Percentiles rank a stretch among this genome's conserved stretches.
These are phyloP conservation scores for Thinopyrum obtusiflorum DNA, from an alignment of 202 grass and related monocot species.

Conservation along the genomic window DNA sequence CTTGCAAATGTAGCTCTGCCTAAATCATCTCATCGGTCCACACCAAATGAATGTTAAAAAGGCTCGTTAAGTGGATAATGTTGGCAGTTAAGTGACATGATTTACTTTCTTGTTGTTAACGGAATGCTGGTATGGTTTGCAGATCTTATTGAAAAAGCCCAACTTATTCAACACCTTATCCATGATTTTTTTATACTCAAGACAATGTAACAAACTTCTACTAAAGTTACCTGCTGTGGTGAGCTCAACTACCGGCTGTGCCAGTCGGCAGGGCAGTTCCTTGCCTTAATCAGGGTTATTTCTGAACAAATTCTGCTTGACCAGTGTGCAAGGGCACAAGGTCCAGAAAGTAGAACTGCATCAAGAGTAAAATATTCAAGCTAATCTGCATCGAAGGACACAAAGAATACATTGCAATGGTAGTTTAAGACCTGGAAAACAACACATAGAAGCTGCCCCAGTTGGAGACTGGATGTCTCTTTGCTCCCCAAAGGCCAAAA, in stretches of 20 bases:
- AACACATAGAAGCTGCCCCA: slow-evolving; percentile 25
- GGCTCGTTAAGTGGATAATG: not conserved
- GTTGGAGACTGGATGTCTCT: slow-evolving; percentile 33
- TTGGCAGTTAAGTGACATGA: not conserved
- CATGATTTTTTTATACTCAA: not conserved
- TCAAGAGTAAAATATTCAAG: slow-evolving; percentile 6
- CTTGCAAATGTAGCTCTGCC: not conserved
- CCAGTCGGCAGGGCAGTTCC: not conserved
- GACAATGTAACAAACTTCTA: not conserved
- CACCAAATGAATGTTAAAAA: not conserved
- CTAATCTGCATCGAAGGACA: slow-evolving; percentile 1
- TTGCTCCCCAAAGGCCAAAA: slow-evolving; percentile 28
- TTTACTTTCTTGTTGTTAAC: not conserved
- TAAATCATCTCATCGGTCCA: slow-evolving; percentile 6
- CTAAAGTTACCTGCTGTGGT: not conserved
- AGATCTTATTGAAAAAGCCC: not conserved
- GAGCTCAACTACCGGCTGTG: not conserved
- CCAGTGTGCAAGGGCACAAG: not conserved
- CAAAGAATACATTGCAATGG: slow-evolving; percentile 15
- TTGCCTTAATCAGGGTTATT: slow-evolving; percentile 25
- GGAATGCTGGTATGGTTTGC: not conserved
- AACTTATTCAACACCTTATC: not conserved
- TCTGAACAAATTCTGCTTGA: slow-evolving; percentile 2
- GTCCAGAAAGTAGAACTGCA: slow-evolving; percentile 16
- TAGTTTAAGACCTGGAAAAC: slow-evolving; percentile 21